Evolutionary conservation across 768 basidiomycete species (phyloP).

Genomic region (Asterophora lycoperdoides): DNA sequence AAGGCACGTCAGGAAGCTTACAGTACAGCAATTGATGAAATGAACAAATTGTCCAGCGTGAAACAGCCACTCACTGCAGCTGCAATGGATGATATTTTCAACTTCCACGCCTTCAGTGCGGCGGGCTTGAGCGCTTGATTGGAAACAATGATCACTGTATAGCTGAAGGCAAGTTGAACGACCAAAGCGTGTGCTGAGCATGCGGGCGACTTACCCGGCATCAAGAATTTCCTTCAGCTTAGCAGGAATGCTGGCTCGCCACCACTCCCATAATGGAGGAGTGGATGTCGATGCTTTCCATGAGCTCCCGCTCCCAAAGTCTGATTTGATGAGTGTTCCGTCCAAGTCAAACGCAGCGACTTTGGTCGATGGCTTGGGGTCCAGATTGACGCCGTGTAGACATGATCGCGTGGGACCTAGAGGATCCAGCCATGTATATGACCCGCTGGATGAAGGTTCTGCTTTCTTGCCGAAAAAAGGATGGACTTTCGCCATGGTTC

Average conservation of each 20-base stretch:
- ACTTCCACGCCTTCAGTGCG: constrained; percentile 62
- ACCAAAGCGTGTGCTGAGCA: not conserved
- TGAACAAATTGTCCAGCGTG: not conserved
- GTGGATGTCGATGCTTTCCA: constrained; percentile 33
- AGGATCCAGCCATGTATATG: constrained; percentile 39
- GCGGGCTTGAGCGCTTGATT: constrained; percentile 64
- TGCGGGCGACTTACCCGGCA: constrained; percentile 47
- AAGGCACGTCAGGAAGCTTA: constrained; percentile 71
- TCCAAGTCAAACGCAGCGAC: constrained; percentile 85
- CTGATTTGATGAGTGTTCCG: constrained; percentile 75
- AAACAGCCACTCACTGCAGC: constrained; percentile 41
- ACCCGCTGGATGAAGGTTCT: constrained; percentile 7
- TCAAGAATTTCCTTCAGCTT: constrained; percentile 58
- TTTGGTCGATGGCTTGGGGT: constrained; percentile 44
- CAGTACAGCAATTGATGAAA: constrained; percentile 21
- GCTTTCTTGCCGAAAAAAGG: constrained; percentile 35
- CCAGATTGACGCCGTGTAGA: constrained; percentile 37
- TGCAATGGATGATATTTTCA: constrained; percentile 69
- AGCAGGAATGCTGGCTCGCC: constrained; percentile 57
- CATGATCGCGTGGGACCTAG: constrained; percentile 36
- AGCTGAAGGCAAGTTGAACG: constrained; percentile 37
- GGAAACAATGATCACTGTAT: constrained; percentile 70
- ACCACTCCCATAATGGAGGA: constrained; percentile 57
- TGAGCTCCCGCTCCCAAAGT: constrained; percentile 15
- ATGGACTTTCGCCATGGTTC: constrained; percentile 26